Evolutionary conservation across 108 stramenopile species (phyloP).

Genomic region (Stephanodiscus minutulus): DNA sequence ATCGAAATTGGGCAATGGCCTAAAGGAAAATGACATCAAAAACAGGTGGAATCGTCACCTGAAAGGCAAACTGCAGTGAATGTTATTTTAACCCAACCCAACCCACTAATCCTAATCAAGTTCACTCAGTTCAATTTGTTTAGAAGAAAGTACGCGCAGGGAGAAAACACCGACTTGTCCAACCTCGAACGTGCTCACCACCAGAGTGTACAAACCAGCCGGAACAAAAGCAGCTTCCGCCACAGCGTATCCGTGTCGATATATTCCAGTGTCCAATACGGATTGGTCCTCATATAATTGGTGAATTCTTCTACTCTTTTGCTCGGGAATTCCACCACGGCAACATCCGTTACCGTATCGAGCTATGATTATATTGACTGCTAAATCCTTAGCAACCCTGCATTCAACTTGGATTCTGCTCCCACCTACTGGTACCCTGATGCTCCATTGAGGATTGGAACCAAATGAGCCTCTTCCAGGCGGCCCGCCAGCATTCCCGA

Average conservation of each 20-base stretch:
- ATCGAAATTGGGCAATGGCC: too few relatives aligned
- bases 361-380: constrained; percentile 66
- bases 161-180: constrained; percentile 50
- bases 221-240: constrained; percentile 44
- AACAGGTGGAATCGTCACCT: too few relatives aligned
- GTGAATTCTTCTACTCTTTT: constrained; percentile 32
- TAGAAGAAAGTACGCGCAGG: constrained; percentile 29
- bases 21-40: too few relatives aligned
- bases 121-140: constrained; percentile 21
- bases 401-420: constrained; percentile 59
- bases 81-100: too few relatives aligned
- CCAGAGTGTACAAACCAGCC: constrained; percentile 58
- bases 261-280: constrained; percentile 64
- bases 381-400: constrained; percentile 45
- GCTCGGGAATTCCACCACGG: constrained; percentile 8
- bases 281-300: constrained; percentile 38
- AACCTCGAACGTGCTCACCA: constrained; percentile 54
- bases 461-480: constrained; percentile 49
- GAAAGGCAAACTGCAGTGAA: too few relatives aligned
- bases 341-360: constrained; percentile 8
- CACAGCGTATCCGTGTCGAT: constrained; percentile 66
- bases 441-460: constrained; percentile 63
- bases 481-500: constrained; percentile 60
- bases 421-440: constrained; percentile 29
- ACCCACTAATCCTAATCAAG: constrained; percentile 13